Conservation (phyloP, 164 flowering plant genomes). For the Vitis amurensis region DNA sequence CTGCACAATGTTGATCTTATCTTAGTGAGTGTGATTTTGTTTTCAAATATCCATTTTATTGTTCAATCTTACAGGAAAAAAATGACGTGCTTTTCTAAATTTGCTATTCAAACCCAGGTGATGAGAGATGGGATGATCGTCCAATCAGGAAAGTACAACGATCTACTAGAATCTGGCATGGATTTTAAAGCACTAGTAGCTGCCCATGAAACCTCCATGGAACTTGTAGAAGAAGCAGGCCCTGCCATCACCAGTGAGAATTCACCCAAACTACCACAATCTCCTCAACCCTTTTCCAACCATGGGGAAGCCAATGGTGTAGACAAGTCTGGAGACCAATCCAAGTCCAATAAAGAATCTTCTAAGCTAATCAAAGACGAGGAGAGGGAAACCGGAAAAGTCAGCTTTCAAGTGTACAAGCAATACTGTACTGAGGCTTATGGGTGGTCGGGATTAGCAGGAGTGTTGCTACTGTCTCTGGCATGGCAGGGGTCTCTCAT, state of each 20-base stretch:
- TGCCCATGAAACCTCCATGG: conserved; percentile 94
- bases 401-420: conserved; percentile 74
- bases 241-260: conserved; percentile 9
- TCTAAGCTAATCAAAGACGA: conserved; percentile 88
- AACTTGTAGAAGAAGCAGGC: conserved; percentile 72
- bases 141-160: conserved; percentile 84
- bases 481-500: conserved; percentile 70
- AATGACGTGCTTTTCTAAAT: background rate
- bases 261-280: conserved; percentile 29
- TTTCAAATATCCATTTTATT: background rate
- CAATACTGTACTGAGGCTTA: conserved; percentile 79
- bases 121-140: conserved; percentile 95
- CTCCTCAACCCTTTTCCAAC: conserved; percentile 22
- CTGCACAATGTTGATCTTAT: conserved; percentile 86
- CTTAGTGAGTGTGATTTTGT: conserved; percentile 43
- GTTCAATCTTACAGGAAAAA: background rate
- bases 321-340: conserved; percentile 29
- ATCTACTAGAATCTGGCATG: conserved; percentile 52
- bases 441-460: conserved; percentile 85
- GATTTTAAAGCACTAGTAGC: conserved; percentile 81
- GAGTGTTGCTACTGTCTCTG: conserved; percentile 45
- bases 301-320: conserved; percentile 46
- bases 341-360: conserved; percentile 36
- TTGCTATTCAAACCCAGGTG: conserved; percentile 50
- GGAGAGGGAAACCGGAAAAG: conserved; percentile 80